Evolutionary conservation across 2,329 filamentous ascomycete species (phyloP).

Genomic region (Rutstroemia sp.): DNA sequence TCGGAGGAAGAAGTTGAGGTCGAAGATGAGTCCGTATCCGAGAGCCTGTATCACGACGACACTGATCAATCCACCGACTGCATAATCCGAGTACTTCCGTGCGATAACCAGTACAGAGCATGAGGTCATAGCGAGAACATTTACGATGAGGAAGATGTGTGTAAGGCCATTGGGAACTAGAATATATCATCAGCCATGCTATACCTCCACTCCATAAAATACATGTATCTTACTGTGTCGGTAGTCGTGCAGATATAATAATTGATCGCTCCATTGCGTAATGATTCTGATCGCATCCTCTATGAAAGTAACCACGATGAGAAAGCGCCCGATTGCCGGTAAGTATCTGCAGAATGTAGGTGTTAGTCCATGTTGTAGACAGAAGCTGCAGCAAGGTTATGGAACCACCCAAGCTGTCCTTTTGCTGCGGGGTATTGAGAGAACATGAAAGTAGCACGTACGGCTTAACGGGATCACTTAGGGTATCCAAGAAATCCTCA

Average conservation of each 20-base stretch:
- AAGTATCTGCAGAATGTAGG: conserved; percentile 57
- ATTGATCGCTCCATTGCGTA: conserved; percentile 95
- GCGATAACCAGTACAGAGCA: conserved; percentile 84
- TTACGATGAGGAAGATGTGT: conserved; percentile 84
- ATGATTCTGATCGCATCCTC: conserved; percentile 94
- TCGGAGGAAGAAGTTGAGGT: conserved; percentile 99
- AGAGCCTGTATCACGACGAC: conserved; percentile 92
- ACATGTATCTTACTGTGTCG: conserved; percentile 61
- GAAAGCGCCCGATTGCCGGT: conserved; percentile 88
- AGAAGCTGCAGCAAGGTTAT: not conserved
- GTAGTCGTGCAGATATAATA: conserved; percentile 88
- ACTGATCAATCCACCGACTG: conserved; percentile 79
- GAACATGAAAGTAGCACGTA: conserved; percentile 43
- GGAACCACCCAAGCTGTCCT: conserved; percentile 2
- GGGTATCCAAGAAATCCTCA: conserved; percentile 81
- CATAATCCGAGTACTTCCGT: conserved; percentile 88
- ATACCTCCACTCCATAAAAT: not conserved
- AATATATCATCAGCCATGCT: conserved; percentile 10
- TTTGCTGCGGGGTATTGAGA: conserved; percentile 8
- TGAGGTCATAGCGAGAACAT: conserved; percentile 78
- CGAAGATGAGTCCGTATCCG: conserved; percentile 96
- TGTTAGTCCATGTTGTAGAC: conserved; percentile 14
- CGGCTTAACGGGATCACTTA: conserved; percentile 91
- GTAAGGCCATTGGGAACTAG: conserved; percentile 82
- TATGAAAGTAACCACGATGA: conserved; percentile 97